phyloP scores from a whole-genome alignment of 805 yeast species.

The Barnettozyma vustinii region DNA sequence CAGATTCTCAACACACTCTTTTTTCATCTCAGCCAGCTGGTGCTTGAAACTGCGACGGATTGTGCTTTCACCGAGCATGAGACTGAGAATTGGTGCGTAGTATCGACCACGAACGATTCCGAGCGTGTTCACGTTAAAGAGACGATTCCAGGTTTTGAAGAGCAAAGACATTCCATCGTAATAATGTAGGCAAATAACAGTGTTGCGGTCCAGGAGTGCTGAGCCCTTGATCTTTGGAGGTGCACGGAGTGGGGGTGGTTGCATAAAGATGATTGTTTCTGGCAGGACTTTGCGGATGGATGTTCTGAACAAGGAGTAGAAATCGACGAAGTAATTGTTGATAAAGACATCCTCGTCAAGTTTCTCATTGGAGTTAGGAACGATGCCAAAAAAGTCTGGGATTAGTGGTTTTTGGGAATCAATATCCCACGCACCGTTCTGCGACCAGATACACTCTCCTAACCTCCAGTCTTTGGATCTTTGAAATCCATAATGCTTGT shows the following conservation, averaged over 20 bases:
- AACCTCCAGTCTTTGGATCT: slow-evolving; percentile 60
- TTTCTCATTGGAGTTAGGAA: slow-evolving; percentile 33
- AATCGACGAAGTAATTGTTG: slow-evolving; percentile 60
- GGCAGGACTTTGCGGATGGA: slow-evolving; percentile 42
- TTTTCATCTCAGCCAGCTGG: slow-evolving; percentile 62
- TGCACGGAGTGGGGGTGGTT: slow-evolving; percentile 73
- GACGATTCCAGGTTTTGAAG: slow-evolving; percentile 84
- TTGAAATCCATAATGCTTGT: slow-evolving; percentile 63
- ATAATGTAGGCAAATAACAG: slow-evolving; percentile 82
- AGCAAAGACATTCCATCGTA: slow-evolving; percentile 92
- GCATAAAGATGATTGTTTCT: slow-evolving; percentile 55
- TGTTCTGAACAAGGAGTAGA: slow-evolving; percentile 45
- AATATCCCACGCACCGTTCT: slow-evolving; percentile 70
- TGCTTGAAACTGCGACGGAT: slow-evolving; percentile 66
- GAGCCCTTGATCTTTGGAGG: slow-evolving; percentile 61
- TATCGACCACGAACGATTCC: slow-evolving; percentile 82
- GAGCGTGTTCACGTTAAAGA: slow-evolving; percentile 80
- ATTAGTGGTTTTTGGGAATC: slow-evolving; percentile 31
- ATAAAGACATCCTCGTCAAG: slow-evolving; percentile 53
- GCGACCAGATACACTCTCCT: slow-evolving; percentile 78
- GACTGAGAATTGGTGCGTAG: slow-evolving; percentile 61
- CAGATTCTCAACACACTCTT: slow-evolving; percentile 55
- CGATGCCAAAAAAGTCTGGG: slow-evolving; percentile 46
- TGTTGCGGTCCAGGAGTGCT: slow-evolving; percentile 50
- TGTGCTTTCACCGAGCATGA: slow-evolving; percentile 77